These are phyloP conservation scores for Rubroboletus pulcherrimus DNA, from an alignment of 768 basidiomycete species.

Conservation along the genomic window DNA sequence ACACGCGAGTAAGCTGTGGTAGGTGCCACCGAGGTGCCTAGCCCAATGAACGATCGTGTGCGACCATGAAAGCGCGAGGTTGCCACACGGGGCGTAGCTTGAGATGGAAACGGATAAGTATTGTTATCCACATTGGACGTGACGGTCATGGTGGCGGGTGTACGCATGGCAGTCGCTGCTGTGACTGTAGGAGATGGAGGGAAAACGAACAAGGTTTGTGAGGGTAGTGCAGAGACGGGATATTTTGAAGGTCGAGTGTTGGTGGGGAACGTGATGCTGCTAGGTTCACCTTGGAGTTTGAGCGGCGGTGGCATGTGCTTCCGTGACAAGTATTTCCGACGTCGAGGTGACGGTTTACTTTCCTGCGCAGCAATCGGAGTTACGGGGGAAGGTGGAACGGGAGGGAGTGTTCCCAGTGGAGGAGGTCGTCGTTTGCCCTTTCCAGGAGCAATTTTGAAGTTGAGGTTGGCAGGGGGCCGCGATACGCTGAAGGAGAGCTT, in stretches of 20 bases:
- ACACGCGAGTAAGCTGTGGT: conserved; percentile 82
- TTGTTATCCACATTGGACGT: conserved; percentile 53
- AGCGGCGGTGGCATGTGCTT: conserved; percentile 57
- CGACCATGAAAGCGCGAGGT: conserved; percentile 64
- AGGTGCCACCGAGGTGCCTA: conserved; percentile 64
- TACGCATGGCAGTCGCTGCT: conserved; percentile 46
- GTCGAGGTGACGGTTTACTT: conserved; percentile 31
- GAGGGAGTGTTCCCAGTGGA: conserved; percentile 58
- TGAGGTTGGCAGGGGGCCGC: conserved; percentile 47
- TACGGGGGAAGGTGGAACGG: conserved; percentile 72
- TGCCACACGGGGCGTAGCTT: conserved; percentile 66
- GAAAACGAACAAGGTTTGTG: conserved; percentile 84
- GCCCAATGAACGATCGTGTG: conserved; percentile 69
- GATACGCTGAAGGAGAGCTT: conserved; percentile 50
- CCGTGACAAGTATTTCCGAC: conserved; percentile 49
- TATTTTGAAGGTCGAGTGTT: conserved; percentile 22
- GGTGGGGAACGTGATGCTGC: conserved; percentile 26
- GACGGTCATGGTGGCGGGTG: conserved; percentile 80
- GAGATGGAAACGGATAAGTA: conserved; percentile 52
- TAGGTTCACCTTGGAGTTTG: conserved; percentile 38
- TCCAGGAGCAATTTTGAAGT: conserved; percentile 44
- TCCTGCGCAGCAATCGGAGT: conserved; percentile 44
- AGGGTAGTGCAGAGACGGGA: conserved; percentile 47
- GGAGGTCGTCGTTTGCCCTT: conserved; percentile 61
- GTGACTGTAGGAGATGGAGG: conserved; percentile 67